Evolutionary conservation across 2,329 filamentous ascomycete genomes (phyloP), one percentile per base, ranked within the genome.

Genomic region (Penicillium freii): DNA sequence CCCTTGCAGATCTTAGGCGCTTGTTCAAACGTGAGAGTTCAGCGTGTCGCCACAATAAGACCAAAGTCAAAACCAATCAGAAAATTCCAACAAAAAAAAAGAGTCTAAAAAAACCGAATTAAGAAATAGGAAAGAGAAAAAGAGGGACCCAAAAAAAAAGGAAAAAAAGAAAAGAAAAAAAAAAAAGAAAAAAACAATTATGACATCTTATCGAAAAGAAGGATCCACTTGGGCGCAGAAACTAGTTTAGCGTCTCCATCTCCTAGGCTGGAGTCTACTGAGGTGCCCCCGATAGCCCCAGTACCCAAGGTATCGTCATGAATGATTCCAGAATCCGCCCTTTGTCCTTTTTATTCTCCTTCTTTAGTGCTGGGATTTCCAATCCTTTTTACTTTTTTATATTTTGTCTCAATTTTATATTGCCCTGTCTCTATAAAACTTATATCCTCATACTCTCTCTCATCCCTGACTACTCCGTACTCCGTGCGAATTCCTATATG

Each of bases 281-380:
- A 51, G 49, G 39, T 39, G 9, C 29, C 29, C 29, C 31, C 31
- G 1, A 21, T 49, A 43, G 40, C 25, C 15, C 17, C 17, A 55
- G 50, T 43, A 54, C 44, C 52, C 38, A 51, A 34, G 43, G 52
- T 60, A 58, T 58, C 55, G 54, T 60, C 55, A 62, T 61, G 59
- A 62, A 62, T 61, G 53, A 64, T 64, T 66, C 62, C 51, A 57
- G 64, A 64, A 63, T 51, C 45, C 40, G 38, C 51, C 47, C 52
- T 55, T 47, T 47, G 49, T 25, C 42, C 42, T 54, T 52, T 52
- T 49, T 51, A 38, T 58, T 45, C 46, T 33, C 39, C 33, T 59
- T 50, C 48, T 54, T 56, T 38, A 48, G 25, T 52, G 45, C 46
- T 51, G 31, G 44, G 33, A 52, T 57, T 59, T 42, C 40, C 50